Evolutionary conservation across 495 filamentous ascomycete species (phyloP).

Genomic region (Penicillium nucicola): DNA sequence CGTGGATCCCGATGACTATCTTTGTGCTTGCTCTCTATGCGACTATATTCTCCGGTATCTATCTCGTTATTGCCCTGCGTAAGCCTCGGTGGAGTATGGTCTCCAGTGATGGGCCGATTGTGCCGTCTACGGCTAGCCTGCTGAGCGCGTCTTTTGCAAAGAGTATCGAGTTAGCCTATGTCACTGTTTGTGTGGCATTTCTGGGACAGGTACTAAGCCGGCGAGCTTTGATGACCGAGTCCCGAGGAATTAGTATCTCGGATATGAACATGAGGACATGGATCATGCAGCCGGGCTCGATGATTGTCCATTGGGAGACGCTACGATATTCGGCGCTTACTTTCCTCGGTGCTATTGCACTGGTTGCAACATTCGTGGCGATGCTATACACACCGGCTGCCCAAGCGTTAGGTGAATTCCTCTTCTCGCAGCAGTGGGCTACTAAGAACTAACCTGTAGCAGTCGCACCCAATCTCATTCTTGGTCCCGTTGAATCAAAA

Average conservation of each 20-base stretch:
- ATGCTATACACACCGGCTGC: slow-evolving; percentile 74
- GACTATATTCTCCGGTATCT: slow-evolving; percentile 62
- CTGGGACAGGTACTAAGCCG: slow-evolving; percentile 69
- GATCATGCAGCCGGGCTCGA: slow-evolving; percentile 61
- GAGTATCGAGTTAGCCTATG: slow-evolving; percentile 71
- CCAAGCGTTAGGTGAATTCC: slow-evolving; percentile 55
- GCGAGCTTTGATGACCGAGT: slow-evolving; percentile 53
- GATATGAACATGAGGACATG: slow-evolving; percentile 65
- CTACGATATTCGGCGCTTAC: slow-evolving; percentile 59
- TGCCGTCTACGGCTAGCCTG: slow-evolving; percentile 55
- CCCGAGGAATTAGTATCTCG: slow-evolving; percentile 62
- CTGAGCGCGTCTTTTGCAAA: slow-evolving; percentile 66
- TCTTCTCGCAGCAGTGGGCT: neutral
- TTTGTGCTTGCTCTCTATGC: slow-evolving; percentile 63
- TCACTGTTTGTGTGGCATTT: slow-evolving; percentile 72
- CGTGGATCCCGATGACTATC: slow-evolving; percentile 57
- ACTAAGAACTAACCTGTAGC: neutral
- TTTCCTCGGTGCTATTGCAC: slow-evolving; percentile 53
- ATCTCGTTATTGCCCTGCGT: slow-evolving; percentile 53
- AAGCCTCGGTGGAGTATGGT: slow-evolving; percentile 58
- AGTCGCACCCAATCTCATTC: slow-evolving; percentile 63
- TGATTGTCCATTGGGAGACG: slow-evolving; percentile 64
- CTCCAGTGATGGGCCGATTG: slow-evolving; percentile 42
- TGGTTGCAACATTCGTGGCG: slow-evolving; percentile 58
- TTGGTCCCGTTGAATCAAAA: slow-evolving; percentile 39